Conservation (phyloP, 2,329 filamentous ascomycete genomes). For the Colletotrichum filicis region DNA sequence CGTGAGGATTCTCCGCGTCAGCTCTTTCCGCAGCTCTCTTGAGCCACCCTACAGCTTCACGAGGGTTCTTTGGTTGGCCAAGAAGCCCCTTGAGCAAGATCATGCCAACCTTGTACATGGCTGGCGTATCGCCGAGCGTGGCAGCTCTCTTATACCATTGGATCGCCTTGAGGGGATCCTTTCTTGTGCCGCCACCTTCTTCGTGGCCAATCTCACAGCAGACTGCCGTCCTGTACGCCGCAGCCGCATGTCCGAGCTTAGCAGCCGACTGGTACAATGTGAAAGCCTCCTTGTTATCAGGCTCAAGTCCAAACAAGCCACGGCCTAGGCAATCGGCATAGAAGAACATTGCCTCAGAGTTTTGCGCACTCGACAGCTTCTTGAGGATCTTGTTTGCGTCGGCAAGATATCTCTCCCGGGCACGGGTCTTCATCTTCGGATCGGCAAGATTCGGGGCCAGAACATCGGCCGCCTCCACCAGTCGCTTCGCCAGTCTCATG, state of each 20-base stretch:
- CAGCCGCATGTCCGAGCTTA: constrained; percentile 85
- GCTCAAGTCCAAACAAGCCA: constrained; percentile 80
- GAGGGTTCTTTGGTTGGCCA: constrained; percentile 84
- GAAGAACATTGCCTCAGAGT: constrained; percentile 92
- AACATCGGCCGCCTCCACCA: constrained; percentile 85
- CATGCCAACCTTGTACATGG: constrained; percentile 99
- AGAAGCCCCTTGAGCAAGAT: constrained; percentile 92
- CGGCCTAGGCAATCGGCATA: constrained; percentile 90
- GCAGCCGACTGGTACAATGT: constrained; percentile 93
- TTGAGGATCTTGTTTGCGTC: constrained; percentile 94
- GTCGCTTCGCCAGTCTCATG: constrained; percentile 80
- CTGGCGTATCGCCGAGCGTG: constrained; percentile 87
- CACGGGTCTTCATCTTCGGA: constrained; percentile 77
- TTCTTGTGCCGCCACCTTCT: constrained; percentile 91
- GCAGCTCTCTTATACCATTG: constrained; percentile 98
- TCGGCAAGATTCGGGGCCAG: constrained; percentile 74
- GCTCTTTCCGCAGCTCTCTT: constrained; percentile 92
- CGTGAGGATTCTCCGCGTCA: constrained; percentile 91
- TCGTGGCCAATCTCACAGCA: constrained; percentile 97
- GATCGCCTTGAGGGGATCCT: constrained; percentile 92
- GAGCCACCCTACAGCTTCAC: constrained; percentile 91
- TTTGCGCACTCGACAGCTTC: constrained; percentile 80
- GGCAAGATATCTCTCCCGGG: constrained; percentile 83
- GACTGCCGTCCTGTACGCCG: constrained; percentile 93
- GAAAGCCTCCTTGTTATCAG: constrained; percentile 93